A percentile compares a stretch with the other conserved stretches of the same genome.
Conservation (phyloP, 2,329 filamentous ascomycete species). For the Esteya vermicola region DNA sequence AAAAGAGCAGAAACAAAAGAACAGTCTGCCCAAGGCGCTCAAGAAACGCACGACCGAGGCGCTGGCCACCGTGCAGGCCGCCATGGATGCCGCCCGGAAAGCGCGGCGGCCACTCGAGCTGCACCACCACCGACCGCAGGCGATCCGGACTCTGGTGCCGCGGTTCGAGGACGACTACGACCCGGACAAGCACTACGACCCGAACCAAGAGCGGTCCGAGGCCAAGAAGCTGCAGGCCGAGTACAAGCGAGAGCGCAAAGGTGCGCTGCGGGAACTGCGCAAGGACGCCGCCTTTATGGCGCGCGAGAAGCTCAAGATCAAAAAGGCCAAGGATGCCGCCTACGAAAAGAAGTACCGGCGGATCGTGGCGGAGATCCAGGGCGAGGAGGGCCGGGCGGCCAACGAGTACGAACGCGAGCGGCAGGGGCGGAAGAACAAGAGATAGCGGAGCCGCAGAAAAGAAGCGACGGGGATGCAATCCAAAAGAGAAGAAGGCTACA, state of each 20-base stretch:
- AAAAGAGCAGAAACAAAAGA: no score
- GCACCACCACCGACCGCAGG: constrained; percentile 75
- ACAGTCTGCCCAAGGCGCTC: no score
- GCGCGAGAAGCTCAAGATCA: constrained; percentile 74
- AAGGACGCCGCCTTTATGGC: constrained; percentile 94
- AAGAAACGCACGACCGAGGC: no score
- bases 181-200: constrained; percentile 93
- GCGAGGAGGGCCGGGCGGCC: constrained; percentile 72
- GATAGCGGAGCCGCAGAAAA: neutral
- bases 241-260: constrained; percentile 91
- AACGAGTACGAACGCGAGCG: constrained; percentile 87
- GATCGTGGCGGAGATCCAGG: constrained; percentile 88
- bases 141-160: constrained; percentile 77
- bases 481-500: constrained; percentile 11
- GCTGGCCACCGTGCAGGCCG: constrained; percentile 26
- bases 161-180: constrained; percentile 96
- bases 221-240: constrained; percentile 72
- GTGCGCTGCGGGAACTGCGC: constrained; percentile 80
- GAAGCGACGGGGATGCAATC: neutral
- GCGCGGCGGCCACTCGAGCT: constrained; percentile 68
- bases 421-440: constrained; percentile 48
- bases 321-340: constrained; percentile 82
- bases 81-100: constrained; percentile 43
- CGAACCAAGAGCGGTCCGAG: constrained; percentile 78
- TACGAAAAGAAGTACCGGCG: constrained; percentile 96